Base-by-base conservation (phyloP, 108 stramenopile species). In the Stephanodiscus minutulus region DNA sequence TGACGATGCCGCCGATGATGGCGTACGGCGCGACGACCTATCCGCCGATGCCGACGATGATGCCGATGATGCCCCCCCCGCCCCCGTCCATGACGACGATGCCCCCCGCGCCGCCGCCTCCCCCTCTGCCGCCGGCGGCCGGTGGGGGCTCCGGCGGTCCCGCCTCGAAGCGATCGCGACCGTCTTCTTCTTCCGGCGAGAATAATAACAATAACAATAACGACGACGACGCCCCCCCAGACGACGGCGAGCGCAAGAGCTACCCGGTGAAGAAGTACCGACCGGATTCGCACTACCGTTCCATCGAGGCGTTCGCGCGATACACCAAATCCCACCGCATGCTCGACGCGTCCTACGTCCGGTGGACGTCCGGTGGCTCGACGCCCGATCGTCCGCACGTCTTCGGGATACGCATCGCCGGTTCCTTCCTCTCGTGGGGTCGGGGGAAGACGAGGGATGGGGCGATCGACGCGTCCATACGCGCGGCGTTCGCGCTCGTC, bases 321-420 rank as follows among this genome's bases (percentile, higher is more conserved):
- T 94, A 94, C 76, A 90, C 93, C 21, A 94, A 94, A 50, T 76
- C 87, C 25, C 93, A 94, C 82, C 84, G 93, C 55, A 94, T 94
- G 92, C 59, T 88, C 37, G 93, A 94, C 60, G 90, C 93, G 8
- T 28, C 86, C 2, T 94, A 90, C 75, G 84, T 89, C 2, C 78
- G 84, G 33, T 87, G 86, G 85, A 86, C 64, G 1, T 60, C 36
- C 9, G 93, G 70, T 20, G 77, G 93, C 13, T 82, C 78, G 8
- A 91, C 90, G 6, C 68, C 87, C 4, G 90, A 91, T 36, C 88
- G 88, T 52, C 90, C 90, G 6, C 76, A 83, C 74, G 87, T 91
- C 9, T 94, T 87, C 60, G 88, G 86, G 10, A 86, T 87, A 4
- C 79, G 87, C 27, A 88, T 94, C 17, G 87, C 87, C 36, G 93